A percentile compares a stretch with the other conserved stretches of the same genome.
These are phyloP conservation scores for Cyclotella cryptica DNA, from an alignment of 108 stramenopile species.

Conservation along the genomic window DNA sequence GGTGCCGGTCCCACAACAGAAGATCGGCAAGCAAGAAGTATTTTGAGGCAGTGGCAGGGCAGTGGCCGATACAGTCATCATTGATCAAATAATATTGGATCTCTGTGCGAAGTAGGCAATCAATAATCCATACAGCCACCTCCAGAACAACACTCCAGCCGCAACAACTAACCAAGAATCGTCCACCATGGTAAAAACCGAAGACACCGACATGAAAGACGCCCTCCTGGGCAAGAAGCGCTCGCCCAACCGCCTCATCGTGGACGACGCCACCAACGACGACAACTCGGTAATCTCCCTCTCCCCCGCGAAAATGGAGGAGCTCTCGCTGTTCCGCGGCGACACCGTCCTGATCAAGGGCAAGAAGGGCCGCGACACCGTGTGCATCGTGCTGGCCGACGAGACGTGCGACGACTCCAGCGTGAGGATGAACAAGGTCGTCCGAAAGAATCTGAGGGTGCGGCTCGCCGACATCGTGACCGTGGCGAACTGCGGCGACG, in stretches of 20 bases:
- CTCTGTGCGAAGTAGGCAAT: no score
- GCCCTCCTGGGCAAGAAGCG: constrained; percentile 95
- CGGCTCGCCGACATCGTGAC: constrained; percentile 97
- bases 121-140: background rate
- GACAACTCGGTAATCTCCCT: constrained; percentile 98
- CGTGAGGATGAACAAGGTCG: constrained; percentile 99
- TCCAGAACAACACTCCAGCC: background rate
- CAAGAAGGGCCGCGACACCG: constrained; percentile 98
- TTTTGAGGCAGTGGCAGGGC: no score
- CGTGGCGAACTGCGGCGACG: constrained; percentile 94
- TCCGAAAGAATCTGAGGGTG: constrained; percentile 99
- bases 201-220: constrained; percentile 92
- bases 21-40: no score
- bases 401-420: constrained; percentile 95
- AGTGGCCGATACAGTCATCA: no score
- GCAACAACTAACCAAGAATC: background rate
- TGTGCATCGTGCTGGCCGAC: constrained; percentile 98
- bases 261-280: constrained; percentile 99
- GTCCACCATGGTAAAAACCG: constrained; percentile 44
- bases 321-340: constrained; percentile 98
- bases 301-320: constrained; percentile 96
- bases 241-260: constrained; percentile 98
- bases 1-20: no score
- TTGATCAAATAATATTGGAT: no score
- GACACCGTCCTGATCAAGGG: constrained; percentile 99